A percentile compares a stretch with the other conserved stretches of the same genome.
Evolutionary conservation across 2,329 filamentous ascomycete species (phyloP).

Genomic region (Penicillium vulpinum): DNA sequence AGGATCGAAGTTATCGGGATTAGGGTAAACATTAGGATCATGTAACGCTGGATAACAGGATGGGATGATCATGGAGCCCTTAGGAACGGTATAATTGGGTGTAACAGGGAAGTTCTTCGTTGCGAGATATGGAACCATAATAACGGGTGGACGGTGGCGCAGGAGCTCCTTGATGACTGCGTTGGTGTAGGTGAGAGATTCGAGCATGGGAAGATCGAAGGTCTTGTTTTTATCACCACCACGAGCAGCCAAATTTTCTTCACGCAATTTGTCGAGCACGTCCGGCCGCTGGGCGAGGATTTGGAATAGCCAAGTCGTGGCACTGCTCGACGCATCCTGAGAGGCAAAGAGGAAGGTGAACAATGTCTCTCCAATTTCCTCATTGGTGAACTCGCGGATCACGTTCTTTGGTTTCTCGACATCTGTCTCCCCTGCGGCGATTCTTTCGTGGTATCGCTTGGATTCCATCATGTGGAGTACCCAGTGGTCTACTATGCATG

Average conservation of each 20-base stretch:
- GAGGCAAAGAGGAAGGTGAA: constrained; percentile 58
- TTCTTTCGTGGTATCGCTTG: constrained; percentile 68
- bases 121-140: constrained; percentile 56
- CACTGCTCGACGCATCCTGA: constrained; percentile 55
- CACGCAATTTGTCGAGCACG: constrained; percentile 47
- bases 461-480: constrained; percentile 78
- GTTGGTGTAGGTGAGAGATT: constrained; percentile 53
- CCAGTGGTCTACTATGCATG: constrained; percentile 90
- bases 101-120: constrained; percentile 52
- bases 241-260: constrained; percentile 50
- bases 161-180: constrained; percentile 57
- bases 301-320: constrained; percentile 57
- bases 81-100: constrained; percentile 51
- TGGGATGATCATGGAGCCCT: constrained; percentile 52
- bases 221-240: constrained; percentile 44
- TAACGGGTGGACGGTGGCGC: constrained; percentile 55
- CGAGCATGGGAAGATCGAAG: constrained; percentile 50
- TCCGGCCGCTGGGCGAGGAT: constrained; percentile 54
- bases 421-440: constrained; percentile 65
- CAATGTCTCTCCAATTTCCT: constrained; percentile 53
- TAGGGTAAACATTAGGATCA: constrained; percentile 50
- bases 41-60: constrained; percentile 56
- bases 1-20: constrained; percentile 52
- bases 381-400: constrained; percentile 53
- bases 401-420: constrained; percentile 49